Conservation (phyloP, 1,284 basidiomycete species). For the Puccinia triticina region DNA sequence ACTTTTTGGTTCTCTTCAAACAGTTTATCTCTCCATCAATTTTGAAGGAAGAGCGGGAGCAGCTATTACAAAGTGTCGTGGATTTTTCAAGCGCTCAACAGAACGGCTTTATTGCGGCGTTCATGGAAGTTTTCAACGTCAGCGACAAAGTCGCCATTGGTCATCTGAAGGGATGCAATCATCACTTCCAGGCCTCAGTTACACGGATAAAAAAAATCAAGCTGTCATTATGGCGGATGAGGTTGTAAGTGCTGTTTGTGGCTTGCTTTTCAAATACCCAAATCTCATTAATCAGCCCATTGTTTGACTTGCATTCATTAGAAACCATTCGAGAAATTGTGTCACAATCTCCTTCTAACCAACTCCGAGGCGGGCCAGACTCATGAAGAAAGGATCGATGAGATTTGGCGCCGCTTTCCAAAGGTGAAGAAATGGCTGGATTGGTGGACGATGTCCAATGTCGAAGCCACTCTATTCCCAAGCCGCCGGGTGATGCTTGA, state of each 20-base stretch:
- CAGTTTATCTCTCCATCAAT: not conserved
- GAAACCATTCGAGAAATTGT: not conserved
- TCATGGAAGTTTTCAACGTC: not conserved
- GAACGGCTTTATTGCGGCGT: constrained; percentile 3
- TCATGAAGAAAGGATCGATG: constrained; percentile 26
- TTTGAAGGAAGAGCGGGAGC: not conserved
- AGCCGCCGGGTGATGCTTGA: no score
- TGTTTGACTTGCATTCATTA: not conserved
- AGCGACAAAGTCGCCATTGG: not conserved
- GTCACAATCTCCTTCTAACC: not conserved
- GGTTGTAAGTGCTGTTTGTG: constrained; percentile 9
- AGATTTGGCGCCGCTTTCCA: constrained; percentile 3
- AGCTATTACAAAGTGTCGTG: no score
- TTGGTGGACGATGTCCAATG: constrained; percentile 6
- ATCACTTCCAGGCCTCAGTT: not conserved
- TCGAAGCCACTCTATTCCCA: constrained; percentile 14
- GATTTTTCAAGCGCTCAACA: not conserved
- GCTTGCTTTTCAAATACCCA: no score
- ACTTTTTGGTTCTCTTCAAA: not conserved
- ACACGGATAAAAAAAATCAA: constrained; percentile 3
- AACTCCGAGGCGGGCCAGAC: not conserved
- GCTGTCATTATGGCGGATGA: not conserved
- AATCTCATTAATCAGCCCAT: not conserved
- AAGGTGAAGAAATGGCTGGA: not conserved
- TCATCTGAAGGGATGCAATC: no score